Conservation (phyloP, 192 early-diverging fungal genomes). For the Polychytrium aggregatum region DNA sequence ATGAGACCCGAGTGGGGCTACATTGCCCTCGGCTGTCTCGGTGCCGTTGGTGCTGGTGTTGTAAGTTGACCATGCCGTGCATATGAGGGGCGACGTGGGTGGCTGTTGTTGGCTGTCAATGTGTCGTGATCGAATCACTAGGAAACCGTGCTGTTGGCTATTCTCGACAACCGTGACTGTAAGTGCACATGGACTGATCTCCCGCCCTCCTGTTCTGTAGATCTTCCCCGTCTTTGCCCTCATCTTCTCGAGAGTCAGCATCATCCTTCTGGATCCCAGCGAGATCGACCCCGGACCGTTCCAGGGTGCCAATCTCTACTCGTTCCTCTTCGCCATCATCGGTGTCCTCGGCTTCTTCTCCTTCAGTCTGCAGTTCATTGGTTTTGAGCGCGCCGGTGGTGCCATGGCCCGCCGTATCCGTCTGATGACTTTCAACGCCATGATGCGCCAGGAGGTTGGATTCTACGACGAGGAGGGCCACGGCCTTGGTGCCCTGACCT, state of each 20-base stretch:
- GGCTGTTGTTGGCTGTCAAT: too few species aligned
- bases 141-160: too few species aligned
- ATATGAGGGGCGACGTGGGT: too few species aligned
- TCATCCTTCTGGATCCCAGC: conserved; percentile 8
- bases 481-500: conserved; percentile 64
- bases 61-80: conserved; percentile 7
- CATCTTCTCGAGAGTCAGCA: conserved; percentile 16
- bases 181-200: too few species aligned
- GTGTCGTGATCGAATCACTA: too few species aligned
- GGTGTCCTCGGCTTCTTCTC: conserved; percentile 20
- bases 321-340: conserved; percentile 10
- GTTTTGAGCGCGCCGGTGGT: conserved; percentile 24
- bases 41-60: conserved; percentile 51
- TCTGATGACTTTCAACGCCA: conserved; percentile 18
- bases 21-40: conserved; percentile 44
- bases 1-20: conserved; percentile 27
- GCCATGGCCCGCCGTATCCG: conserved; percentile 29
- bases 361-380: conserved; percentile 33
- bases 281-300: conserved; percentile 18
- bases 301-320: conserved; percentile 21
- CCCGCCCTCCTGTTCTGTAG: conserved; percentile 1
- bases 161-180: too few species aligned
- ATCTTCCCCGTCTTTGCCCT: conserved; percentile 71
- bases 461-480: conserved; percentile 51
- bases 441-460: conserved; percentile 41